Evolutionary conservation across 495 filamentous ascomycete genomes (phyloP).

Genomic region (Astrocystis sublimbata): DNA sequence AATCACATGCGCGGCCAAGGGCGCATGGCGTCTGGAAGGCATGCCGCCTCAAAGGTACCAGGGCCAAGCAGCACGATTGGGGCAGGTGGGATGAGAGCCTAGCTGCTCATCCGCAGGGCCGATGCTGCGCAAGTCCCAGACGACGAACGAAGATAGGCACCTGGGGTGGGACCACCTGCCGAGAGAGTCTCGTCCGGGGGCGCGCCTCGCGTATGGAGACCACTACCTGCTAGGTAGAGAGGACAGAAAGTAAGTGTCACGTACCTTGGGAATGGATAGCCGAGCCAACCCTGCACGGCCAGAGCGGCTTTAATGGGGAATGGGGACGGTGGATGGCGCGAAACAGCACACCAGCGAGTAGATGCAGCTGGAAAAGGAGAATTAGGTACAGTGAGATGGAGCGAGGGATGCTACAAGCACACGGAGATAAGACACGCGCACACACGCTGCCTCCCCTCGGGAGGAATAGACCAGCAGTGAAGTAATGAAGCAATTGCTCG

Average conservation of each 20-base stretch:
- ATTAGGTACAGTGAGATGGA: background rate
- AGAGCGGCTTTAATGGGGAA: conserved; percentile 12
- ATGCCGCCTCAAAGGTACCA: background rate
- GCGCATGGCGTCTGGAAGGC: conserved; percentile 16
- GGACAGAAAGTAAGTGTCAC: conserved; percentile 24
- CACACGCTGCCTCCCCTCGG: conserved; percentile 6
- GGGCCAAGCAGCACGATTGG: conserved; percentile 40
- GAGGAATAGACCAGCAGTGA: conserved; percentile 12
- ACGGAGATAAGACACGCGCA: conserved; percentile 8
- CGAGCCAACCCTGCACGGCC: conserved; percentile 9
- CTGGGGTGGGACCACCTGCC: conserved; percentile 37
- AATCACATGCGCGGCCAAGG: conserved; percentile 23
- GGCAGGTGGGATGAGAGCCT: conserved; percentile 23
- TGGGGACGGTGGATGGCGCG: background rate
- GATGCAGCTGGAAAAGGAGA: background rate
- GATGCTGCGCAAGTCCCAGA: conserved; percentile 32
- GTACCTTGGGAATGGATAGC: conserved; percentile 24
- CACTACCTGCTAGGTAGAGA: no score
- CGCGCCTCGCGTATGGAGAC: no score
- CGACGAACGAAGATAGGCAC: conserved; percentile 32
- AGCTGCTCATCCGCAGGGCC: conserved; percentile 47
- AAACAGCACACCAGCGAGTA: background rate
- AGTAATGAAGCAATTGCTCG: conserved; percentile 2
- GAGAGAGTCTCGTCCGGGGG: conserved; percentile 28
- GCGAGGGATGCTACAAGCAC: conserved; percentile 11